Conservation (phyloP, 495 filamentous ascomycete species). For the Bathelium albidoporum region DNA sequence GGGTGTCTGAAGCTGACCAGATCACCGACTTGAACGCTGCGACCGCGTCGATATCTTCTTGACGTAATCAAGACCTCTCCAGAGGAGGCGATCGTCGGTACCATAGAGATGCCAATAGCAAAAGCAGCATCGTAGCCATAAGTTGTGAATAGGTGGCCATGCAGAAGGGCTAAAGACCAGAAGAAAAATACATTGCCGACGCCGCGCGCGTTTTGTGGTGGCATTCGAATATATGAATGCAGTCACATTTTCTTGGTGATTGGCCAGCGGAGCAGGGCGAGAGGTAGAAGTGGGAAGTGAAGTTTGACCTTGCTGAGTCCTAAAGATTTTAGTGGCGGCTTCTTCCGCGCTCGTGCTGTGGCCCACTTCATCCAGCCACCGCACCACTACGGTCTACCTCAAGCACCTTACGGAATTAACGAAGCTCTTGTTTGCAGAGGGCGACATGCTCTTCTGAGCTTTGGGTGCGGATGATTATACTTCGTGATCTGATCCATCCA, state of each 20-base stretch:
- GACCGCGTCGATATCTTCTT: conserved; percentile 53
- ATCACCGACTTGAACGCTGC: conserved; percentile 67
- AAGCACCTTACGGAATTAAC: too few relatives aligned
- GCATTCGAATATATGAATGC: not conserved
- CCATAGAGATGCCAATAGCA: conserved; percentile 25
- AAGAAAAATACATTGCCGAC: not conserved
- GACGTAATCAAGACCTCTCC: conserved; percentile 35
- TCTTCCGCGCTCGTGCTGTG: too few relatives aligned
- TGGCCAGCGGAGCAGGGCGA: not conserved
- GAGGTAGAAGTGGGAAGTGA: not conserved
- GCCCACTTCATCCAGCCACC: too few relatives aligned
- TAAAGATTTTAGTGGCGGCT: too few relatives aligned
- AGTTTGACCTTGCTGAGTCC: too few relatives aligned
- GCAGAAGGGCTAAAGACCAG: conserved; percentile 7
- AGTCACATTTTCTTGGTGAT: not conserved
- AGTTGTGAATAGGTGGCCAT: conserved; percentile 16
- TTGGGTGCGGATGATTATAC: too few relatives aligned
- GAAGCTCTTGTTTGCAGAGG: too few relatives aligned
- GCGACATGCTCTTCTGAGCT: too few relatives aligned
- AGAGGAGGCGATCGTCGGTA: conserved; percentile 23
- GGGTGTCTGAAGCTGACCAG: conserved; percentile 70
- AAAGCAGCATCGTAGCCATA: conserved; percentile 19
- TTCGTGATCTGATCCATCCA: too few relatives aligned
- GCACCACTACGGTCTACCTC: too few relatives aligned
- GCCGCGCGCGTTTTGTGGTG: not conserved